Evolutionary conservation across 116 monocot genomes (phyloP), one percentile per base, ranked within the genome.

Genomic region (Papilionanthe hybrid): DNA sequence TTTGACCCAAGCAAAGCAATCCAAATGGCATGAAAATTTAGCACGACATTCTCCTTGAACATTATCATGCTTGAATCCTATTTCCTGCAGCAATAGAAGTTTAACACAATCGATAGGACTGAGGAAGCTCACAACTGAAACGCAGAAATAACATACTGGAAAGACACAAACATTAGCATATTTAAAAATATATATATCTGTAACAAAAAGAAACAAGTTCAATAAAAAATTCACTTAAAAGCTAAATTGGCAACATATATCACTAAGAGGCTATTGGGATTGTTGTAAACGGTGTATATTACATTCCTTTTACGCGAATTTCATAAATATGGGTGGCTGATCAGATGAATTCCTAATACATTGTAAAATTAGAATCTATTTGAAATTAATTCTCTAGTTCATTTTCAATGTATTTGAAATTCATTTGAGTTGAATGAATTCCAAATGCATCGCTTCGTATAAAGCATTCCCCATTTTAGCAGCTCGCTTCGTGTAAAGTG

Each of bases 1-100:
- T 85, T 99, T 99, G 73, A 99, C 99, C 99, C 99, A 99, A 77
- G 99, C 95, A 91, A 99, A 95, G 84, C 99, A 99, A 69, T 99
- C 99, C 71, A 99, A 84, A 92, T 99, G 99, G 85, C 99, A 95
- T 72, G 95, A 93, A 90, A 95, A 99, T 84, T 99, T 99, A 44
- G 99, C 88, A 60, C 93, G 90, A 41, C 99, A 99, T 86, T 99
- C 99, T 11, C 95, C 99, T 86, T 93, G 99, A 83, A 77, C 87
- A 48, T 19, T 77, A 67, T 99, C 99, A 83, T 89, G 90, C 67
- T 85, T 82, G 79, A 99, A 95, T 6, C 99, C 99, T 57, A 95
- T 82, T 86, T 93, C 94, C 97, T 98, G 84, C n/a, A 30, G 60
- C 1, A 79, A 56, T 42, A 71, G n/a, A 75, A 68, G 50, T 49